These are phyloP conservation scores for Ogataea neopini DNA, from an alignment of 805 yeast species.

Conservation along the genomic window DNA sequence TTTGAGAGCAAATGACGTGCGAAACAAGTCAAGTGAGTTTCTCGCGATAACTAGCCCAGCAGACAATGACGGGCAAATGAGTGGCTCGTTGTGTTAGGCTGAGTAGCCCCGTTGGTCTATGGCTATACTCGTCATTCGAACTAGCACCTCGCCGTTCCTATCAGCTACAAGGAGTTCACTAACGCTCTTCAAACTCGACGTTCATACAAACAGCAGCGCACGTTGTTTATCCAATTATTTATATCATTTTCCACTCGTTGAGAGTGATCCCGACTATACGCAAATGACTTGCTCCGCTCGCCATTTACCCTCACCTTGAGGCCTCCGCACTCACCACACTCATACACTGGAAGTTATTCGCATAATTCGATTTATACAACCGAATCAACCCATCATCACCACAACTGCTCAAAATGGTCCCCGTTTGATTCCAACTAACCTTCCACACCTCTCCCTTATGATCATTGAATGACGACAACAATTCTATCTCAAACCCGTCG, in stretches of 20 bases:
- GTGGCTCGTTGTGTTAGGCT: too few species aligned
- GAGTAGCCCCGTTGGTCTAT: too few species aligned
- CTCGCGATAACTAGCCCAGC: too few species aligned
- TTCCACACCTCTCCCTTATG: slow-evolving; percentile 76
- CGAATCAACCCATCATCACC: slow-evolving; percentile 95
- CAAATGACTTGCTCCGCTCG: background rate
- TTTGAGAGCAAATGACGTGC: background rate
- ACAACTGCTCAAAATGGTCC: slow-evolving; percentile 87
- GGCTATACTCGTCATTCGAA: too few species aligned
- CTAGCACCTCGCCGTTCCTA: too few species aligned
- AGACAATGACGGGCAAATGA: too few species aligned
- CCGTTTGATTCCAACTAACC: slow-evolving; percentile 93
- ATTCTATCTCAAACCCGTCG: slow-evolving; percentile 24
- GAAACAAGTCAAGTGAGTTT: too few species aligned
- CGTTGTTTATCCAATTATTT: background rate
- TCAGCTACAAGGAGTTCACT: too few species aligned
- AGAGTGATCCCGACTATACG: too few species aligned
- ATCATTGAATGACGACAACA: slow-evolving; percentile 34
- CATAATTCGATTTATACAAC: slow-evolving; percentile 87
- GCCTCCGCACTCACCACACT: slow-evolving; percentile 72
- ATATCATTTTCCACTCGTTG: background rate
- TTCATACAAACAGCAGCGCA: background rate
- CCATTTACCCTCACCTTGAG: background rate
- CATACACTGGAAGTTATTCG: slow-evolving; percentile 87
- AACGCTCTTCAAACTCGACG: too few species aligned